Percentiles rank a stretch among this genome's conserved stretches.
Conservation (phyloP, 2,329 filamentous ascomycete species). For the Beauveria asiatica region DNA sequence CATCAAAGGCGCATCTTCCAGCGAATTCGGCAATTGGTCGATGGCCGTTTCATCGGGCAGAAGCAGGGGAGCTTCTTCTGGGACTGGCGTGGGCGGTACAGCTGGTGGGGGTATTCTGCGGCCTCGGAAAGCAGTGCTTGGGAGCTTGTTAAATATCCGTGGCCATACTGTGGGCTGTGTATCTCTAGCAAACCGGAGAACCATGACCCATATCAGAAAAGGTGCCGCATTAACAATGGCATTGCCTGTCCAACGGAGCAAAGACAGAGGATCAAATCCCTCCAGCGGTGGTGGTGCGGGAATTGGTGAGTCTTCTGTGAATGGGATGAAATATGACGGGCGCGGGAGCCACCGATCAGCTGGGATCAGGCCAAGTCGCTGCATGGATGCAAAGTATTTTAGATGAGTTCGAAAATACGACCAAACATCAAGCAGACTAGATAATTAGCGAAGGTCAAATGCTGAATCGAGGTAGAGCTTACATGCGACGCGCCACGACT, state of each 20-base stretch:
- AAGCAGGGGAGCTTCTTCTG: conserved; percentile 11
- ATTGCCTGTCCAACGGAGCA: conserved; percentile 36
- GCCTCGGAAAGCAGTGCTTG: conserved; percentile 27
- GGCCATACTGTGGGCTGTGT: conserved; percentile 30
- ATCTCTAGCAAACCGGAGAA: conserved; percentile 29
- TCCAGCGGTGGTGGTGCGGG: conserved; percentile 34
- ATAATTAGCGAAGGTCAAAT: background rate
- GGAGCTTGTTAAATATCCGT: conserved; percentile 31
- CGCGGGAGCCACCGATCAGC: conserved; percentile 33
- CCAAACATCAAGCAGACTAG: conserved; percentile 26
- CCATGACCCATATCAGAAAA: conserved; percentile 37
- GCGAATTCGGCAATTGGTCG: conserved; percentile 13
- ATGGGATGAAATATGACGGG: conserved; percentile 45
- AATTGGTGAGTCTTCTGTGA: conserved; percentile 42
- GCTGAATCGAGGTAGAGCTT: conserved; percentile 8
- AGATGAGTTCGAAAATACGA: conserved; percentile 41
- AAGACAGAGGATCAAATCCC: conserved; percentile 28
- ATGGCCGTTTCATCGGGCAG: conserved; percentile 14
- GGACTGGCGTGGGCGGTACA: conserved; percentile 15
- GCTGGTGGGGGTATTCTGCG: conserved; percentile 17
- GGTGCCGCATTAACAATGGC: conserved; percentile 36
- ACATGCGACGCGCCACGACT: conserved; percentile 21
- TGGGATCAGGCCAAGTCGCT: conserved; percentile 40
- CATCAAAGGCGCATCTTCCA: conserved; percentile 13
- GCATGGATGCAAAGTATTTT: conserved; percentile 43